These are phyloP conservation scores for Ceriops decandra DNA, from an alignment of 345 rosid genomes.

Conservation along the genomic window DNA sequence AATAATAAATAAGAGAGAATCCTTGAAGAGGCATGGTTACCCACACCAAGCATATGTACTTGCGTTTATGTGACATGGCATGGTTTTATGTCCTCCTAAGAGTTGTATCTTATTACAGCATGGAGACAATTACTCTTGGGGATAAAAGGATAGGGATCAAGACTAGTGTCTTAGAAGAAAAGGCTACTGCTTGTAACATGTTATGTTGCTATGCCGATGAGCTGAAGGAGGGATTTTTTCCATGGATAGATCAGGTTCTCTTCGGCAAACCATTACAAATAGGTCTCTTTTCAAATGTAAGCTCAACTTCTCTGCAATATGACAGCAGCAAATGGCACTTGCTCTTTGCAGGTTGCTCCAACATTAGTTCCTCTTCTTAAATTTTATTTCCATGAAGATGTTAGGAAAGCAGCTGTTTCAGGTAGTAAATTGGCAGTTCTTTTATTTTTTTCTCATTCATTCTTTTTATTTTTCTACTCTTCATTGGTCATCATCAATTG, in stretches of 20 bases:
- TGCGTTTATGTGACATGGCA: background rate
- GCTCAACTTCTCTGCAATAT: slow-evolving; percentile 1
- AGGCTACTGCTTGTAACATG: slow-evolving; percentile 98
- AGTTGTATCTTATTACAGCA: slow-evolving; percentile 44
- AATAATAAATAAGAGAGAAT: too few relatives aligned
- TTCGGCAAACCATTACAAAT: background rate
- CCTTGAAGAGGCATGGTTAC: too few relatives aligned
- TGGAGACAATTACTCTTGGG: slow-evolving; percentile 96
- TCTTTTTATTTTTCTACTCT: slow-evolving; percentile 1
- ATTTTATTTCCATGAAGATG: slow-evolving; percentile 99
- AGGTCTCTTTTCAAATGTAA: background rate
- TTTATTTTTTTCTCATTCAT: background rate
- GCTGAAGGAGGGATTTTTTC: slow-evolving; percentile 95
- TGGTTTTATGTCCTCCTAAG: slow-evolving; percentile 12
- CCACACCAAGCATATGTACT: background rate
- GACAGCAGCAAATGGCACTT: slow-evolving; percentile 10
- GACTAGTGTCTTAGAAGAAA: slow-evolving; percentile 95
- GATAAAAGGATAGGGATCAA: slow-evolving; percentile 95
- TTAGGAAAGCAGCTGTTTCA: slow-evolving; percentile 99
- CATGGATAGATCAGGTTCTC: slow-evolving; percentile 95
- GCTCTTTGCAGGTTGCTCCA: slow-evolving; percentile 75
- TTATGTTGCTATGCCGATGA: slow-evolving; percentile 97
- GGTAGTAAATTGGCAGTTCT: slow-evolving; percentile 41
- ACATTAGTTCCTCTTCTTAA: slow-evolving; percentile 93
- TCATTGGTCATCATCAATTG: background rate